These are phyloP conservation scores for Raffaelea albimanens DNA, from an alignment of 2,329 filamentous ascomycete genomes.

Conservation along the genomic window DNA sequence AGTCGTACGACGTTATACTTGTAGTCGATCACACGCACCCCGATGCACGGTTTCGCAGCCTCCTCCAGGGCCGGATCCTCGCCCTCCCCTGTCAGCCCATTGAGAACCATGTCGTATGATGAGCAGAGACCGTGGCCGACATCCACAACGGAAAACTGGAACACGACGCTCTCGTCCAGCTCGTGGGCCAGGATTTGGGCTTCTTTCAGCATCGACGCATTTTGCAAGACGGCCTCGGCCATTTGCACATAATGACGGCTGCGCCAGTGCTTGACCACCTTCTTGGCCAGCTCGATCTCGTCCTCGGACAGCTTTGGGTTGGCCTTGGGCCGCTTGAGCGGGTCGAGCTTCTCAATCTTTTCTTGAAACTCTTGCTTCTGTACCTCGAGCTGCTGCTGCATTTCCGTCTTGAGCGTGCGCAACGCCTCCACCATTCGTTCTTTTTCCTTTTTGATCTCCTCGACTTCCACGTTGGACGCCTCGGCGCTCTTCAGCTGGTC, in stretches of 20 bases:
- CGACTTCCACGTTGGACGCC: conserved; percentile 66
- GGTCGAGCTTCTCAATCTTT: conserved; percentile 68
- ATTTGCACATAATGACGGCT: conserved; percentile 83
- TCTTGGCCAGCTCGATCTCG: conserved; percentile 62
- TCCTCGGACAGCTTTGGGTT: conserved; percentile 58
- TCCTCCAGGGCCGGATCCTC: conserved; percentile 73
- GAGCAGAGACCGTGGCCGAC: conserved; percentile 81
- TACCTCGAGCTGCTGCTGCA: conserved; percentile 73
- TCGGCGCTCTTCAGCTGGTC: conserved; percentile 68
- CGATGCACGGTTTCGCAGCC: conserved; percentile 81
- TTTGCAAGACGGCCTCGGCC: conserved; percentile 83
- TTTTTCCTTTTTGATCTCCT: conserved; percentile 78
- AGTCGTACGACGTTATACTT: conserved; percentile 76
- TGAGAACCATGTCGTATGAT: conserved; percentile 92
- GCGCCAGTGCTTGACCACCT: conserved; percentile 65
- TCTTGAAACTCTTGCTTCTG: conserved; percentile 81
- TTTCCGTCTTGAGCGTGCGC: conserved; percentile 70
- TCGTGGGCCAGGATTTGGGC: conserved; percentile 97
- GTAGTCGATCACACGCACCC: conserved; percentile 84
- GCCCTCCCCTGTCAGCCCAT: conserved; percentile 78
- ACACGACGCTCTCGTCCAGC: conserved; percentile 84
- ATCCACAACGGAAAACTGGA: conserved; percentile 90
- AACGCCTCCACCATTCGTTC: conserved; percentile 75
- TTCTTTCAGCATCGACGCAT: conserved; percentile 83
- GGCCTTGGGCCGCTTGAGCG: conserved; percentile 50